Conservation (phyloP, 441 rosid genomes). For the Adansonia madagascariensis region DNA sequence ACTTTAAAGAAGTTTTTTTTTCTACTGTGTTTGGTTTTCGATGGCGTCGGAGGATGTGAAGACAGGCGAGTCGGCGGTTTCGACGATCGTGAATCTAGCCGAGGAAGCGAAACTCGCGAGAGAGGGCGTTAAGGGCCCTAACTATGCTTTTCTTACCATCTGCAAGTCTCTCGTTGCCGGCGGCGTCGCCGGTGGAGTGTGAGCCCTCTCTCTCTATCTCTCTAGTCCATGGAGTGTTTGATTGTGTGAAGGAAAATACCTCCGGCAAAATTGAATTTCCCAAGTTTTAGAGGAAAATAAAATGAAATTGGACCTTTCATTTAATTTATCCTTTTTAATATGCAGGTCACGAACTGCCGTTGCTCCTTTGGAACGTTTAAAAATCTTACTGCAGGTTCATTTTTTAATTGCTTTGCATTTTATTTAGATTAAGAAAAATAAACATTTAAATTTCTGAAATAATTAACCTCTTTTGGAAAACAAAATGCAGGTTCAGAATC, state of each 20-base stretch:
- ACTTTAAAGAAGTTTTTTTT: not conserved
- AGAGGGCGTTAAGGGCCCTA: constrained; percentile 85
- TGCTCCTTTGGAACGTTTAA: constrained; percentile 77
- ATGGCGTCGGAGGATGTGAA: constrained; percentile 99
- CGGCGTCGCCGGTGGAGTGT: constrained; percentile 99
- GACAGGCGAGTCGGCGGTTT: constrained; percentile 73
- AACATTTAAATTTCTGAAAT: not conserved
- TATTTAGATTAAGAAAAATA: not conserved
- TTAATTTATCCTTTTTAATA: not conserved
- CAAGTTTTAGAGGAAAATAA: not conserved
- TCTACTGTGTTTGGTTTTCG: constrained; percentile 1
- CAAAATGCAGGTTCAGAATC: constrained; percentile 81
- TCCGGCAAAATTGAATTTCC: not conserved
- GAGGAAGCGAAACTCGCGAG: constrained; percentile 93
- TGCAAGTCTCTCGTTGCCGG: constrained; percentile 98
- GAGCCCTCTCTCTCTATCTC: constrained; percentile 33
- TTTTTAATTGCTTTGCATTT: not conserved
- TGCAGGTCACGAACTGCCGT: constrained; percentile 82
- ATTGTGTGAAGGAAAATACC: not conserved
- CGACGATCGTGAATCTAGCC: constrained; percentile 86
- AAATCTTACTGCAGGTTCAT: constrained; percentile 88
- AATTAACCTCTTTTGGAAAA: not conserved
- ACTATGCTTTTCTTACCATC: constrained; percentile 70
- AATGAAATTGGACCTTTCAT: not conserved
- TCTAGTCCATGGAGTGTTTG: not conserved